Evolutionary conservation across 2,329 filamentous ascomycete species (phyloP).

Genomic region (Dothiorella sarmentorum): DNA sequence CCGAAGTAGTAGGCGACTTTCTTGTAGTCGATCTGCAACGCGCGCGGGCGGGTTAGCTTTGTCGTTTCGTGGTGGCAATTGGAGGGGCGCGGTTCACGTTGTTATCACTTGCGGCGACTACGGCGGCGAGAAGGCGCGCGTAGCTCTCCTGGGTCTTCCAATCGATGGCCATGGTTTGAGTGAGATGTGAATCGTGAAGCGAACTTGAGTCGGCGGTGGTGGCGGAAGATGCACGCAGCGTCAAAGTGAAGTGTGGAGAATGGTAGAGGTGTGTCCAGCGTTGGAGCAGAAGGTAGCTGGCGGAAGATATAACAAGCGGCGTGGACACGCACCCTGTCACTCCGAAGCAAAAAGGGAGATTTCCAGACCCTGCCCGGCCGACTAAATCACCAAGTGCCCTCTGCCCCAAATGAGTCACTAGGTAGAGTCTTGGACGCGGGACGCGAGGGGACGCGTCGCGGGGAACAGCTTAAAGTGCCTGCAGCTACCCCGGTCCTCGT

Average conservation of each 20-base stretch:
- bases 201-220: no score
- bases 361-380: not conserved
- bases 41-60: not conserved
- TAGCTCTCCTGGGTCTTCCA: constrained; percentile 36
- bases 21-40: constrained; percentile 42
- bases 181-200: not conserved
- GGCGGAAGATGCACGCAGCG: not conserved
- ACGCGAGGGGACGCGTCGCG: not conserved
- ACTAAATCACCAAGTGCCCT: not conserved
- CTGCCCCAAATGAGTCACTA: not conserved
- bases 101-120: constrained; percentile 34
- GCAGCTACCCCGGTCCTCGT: not conserved
- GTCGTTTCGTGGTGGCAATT: not conserved
- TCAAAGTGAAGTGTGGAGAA: not conserved
- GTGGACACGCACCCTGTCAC: not conserved
- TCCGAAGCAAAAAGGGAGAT: not conserved
- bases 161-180: constrained; percentile 32
- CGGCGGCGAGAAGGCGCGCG: constrained; percentile 40
- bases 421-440: not conserved
- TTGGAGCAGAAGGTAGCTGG: not conserved
- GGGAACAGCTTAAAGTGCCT: not conserved
- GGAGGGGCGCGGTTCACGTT: constrained; percentile 26
- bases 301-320: not conserved
- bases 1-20: constrained; percentile 46
- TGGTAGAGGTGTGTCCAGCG: not conserved